Conservation (phyloP, 495 filamentous ascomycete genomes). For the Neurospora sp. region DNA sequence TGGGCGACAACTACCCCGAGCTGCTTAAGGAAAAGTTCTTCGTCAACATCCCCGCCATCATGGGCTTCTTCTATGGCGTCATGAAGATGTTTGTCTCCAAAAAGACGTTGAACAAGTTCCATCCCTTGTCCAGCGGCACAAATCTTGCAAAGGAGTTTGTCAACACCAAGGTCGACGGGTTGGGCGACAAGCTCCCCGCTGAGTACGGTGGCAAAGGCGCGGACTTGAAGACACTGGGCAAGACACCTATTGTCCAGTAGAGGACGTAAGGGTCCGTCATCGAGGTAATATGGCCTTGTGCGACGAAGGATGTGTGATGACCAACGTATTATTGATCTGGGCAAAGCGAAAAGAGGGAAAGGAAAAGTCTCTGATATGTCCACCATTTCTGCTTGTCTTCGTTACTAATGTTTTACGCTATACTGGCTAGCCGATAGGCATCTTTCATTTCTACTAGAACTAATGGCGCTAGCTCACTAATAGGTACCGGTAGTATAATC, state of each 20-base stretch:
- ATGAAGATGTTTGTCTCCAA: conserved; percentile 71
- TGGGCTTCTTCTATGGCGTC: conserved; percentile 74
- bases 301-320: background rate
- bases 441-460: background rate
- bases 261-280: background rate
- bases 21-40: conserved; percentile 83
- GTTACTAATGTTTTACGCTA: background rate
- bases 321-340: background rate
- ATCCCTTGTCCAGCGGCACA: conserved; percentile 66
- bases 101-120: conserved; percentile 79
- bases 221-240: conserved; percentile 30
- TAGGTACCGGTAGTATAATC: background rate
- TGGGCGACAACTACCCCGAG: conserved; percentile 75
- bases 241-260: conserved; percentile 20
- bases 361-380: background rate
- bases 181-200: conserved; percentile 54
- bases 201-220: conserved; percentile 64
- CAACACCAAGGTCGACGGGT: conserved; percentile 29
- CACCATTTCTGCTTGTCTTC: background rate
- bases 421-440: background rate
- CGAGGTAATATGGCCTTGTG: background rate
- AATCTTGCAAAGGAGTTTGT: conserved; percentile 54
- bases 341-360: background rate
- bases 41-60: conserved; percentile 77
- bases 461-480: background rate